Percentiles rank a stretch among this genome's conserved stretches.
Conservation (phyloP, 306 rosid species). For the Begonia loranthoides region DNA sequence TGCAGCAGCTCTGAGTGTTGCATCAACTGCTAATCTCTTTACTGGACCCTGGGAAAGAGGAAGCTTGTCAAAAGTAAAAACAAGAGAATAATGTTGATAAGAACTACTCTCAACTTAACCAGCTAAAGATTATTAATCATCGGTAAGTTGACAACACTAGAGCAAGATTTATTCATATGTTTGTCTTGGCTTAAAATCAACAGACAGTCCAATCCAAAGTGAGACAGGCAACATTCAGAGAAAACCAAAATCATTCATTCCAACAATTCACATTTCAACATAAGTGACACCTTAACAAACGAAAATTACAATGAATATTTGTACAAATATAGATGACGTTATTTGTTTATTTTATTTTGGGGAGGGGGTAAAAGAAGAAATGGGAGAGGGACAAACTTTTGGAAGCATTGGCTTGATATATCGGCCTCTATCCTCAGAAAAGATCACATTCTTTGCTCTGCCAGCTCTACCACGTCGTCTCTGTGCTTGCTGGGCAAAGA, state of each 20-base stretch:
- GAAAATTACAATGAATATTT: slow-evolving; percentile 2
- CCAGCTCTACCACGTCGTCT: slow-evolving; percentile 90
- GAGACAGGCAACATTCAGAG: no score
- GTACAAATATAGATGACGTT: slow-evolving; percentile 5
- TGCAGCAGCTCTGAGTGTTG: slow-evolving; percentile 97
- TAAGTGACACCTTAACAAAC: neutral
- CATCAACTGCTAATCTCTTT: slow-evolving; percentile 92
- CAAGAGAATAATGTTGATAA: neutral
- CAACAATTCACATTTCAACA: no score
- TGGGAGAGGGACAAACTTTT: slow-evolving; percentile 33
- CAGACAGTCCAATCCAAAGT: no score
- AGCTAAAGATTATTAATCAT: no score
- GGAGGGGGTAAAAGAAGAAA: neutral
- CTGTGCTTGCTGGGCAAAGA: slow-evolving; percentile 97
- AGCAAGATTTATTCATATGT: no score
- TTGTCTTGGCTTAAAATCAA: no score
- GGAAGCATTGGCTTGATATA: slow-evolving; percentile 97
- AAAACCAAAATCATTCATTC: no score
- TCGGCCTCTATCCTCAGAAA: slow-evolving; percentile 97
- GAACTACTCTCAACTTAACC: no score
- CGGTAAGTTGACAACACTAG: no score
- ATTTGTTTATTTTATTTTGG: slow-evolving; percentile 7
- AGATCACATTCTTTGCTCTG: slow-evolving; percentile 92
- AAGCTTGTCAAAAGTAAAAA: neutral
- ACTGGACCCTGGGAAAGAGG: slow-evolving; percentile 55